Conservation (phyloP, 805 yeast genomes). For the Cyberlindnera suaveolens region DNA sequence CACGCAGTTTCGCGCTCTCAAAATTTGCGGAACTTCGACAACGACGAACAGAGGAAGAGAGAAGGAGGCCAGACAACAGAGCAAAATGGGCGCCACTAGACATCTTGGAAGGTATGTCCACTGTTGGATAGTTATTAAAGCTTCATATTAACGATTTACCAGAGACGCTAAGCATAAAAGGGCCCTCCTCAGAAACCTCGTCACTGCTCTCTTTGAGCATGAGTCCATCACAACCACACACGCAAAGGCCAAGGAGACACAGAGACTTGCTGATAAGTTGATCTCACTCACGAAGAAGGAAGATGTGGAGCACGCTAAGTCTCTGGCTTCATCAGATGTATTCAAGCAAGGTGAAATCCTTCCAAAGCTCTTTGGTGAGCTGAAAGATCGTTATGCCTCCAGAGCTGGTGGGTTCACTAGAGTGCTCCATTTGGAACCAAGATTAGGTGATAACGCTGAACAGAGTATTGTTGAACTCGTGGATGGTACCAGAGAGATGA, state of each 20-base stretch:
- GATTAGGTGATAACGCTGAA: constrained; percentile 86
- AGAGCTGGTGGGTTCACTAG: constrained; percentile 85
- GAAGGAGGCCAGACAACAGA: neutral
- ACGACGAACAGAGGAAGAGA: too few species aligned
- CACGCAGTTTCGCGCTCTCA: too few species aligned
- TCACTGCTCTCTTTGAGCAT: constrained; percentile 59
- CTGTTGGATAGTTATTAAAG: neutral
- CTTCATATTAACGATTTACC: constrained; percentile 4
- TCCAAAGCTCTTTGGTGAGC: constrained; percentile 61
- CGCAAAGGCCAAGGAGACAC: constrained; percentile 70
- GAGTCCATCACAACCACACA: constrained; percentile 69
- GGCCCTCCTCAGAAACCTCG: constrained; percentile 58
- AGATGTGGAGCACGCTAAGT: constrained; percentile 23
- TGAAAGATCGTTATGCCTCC: constrained; percentile 54
- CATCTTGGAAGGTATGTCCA: constrained; percentile 16
- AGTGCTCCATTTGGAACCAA: constrained; percentile 73
- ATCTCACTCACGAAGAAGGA: constrained; percentile 51
- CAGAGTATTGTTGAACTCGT: constrained; percentile 85
- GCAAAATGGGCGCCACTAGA: constrained; percentile 22
- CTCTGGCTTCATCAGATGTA: constrained; percentile 34
- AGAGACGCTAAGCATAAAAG: constrained; percentile 23
- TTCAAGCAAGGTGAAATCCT: constrained; percentile 43
- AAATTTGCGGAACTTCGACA: neutral
- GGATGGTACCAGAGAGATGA: constrained; percentile 65
- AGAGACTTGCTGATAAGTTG: constrained; percentile 53